Evolutionary conservation across 805 yeast species (phyloP).

Genomic region (Debaryomyces castellii): DNA sequence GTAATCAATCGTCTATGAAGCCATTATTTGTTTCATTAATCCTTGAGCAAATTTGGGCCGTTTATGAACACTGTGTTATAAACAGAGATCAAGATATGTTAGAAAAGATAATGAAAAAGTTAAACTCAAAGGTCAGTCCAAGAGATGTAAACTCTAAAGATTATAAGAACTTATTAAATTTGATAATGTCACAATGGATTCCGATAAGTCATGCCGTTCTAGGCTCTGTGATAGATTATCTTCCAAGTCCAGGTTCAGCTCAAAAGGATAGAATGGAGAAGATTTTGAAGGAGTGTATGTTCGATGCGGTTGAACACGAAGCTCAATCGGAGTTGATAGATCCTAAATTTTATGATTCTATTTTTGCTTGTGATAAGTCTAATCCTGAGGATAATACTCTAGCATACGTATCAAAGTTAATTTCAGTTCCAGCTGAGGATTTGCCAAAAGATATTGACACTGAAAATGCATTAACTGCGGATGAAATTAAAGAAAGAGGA

Average conservation of each 20-base stretch:
- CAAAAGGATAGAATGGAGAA: slow-evolving; percentile 72
- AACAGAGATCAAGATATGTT: slow-evolving; percentile 69
- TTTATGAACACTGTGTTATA: slow-evolving; percentile 69
- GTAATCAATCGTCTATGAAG: slow-evolving; percentile 50
- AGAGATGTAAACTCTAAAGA: slow-evolving; percentile 83
- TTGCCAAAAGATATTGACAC: slow-evolving; percentile 57
- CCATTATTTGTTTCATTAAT: slow-evolving; percentile 87
- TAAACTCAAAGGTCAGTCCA: slow-evolving; percentile 67
- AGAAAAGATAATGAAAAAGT: slow-evolving; percentile 69
- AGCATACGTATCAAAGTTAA: slow-evolving; percentile 86
- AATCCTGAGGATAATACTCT: slow-evolving; percentile 51
- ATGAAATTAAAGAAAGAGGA: slow-evolving; percentile 63
- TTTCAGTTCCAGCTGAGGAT: slow-evolving; percentile 81
- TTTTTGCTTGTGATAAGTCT: slow-evolving; percentile 63
- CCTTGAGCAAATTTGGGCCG: slow-evolving; percentile 88
- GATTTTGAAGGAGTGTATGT: slow-evolving; percentile 46
- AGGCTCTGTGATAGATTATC: slow-evolving; percentile 75
- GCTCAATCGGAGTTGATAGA: slow-evolving; percentile 43
- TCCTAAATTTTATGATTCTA: slow-evolving; percentile 47
- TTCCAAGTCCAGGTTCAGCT: slow-evolving; percentile 81
- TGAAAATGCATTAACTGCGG: slow-evolving; percentile 40
- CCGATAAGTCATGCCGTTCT: slow-evolving; percentile 87
- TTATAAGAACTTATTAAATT: slow-evolving; percentile 55
- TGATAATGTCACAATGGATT: slow-evolving; percentile 88
- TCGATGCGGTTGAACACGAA: slow-evolving; percentile 46